These are phyloP conservation scores for Penicillium turbatum DNA, from an alignment of 495 filamentous ascomycete species.

Conservation along the genomic window DNA sequence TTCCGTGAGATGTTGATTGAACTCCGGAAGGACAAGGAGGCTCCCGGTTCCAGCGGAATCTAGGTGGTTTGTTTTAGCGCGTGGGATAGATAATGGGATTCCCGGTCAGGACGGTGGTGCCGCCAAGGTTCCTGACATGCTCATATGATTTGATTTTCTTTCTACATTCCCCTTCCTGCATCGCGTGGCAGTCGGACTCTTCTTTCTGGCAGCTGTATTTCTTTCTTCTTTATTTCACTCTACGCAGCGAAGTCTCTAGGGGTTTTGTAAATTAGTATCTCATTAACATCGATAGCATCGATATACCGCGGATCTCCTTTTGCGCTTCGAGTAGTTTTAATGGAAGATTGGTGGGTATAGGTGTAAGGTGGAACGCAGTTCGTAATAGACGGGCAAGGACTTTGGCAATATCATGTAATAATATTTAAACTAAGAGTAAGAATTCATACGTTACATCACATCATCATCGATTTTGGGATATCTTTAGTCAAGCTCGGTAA, in stretches of 20 bases:
- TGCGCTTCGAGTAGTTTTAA: background rate
- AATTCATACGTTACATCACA: slow-evolving; percentile 13
- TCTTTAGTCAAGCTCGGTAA: slow-evolving; percentile 41
- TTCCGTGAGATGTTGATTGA: slow-evolving; percentile 89
- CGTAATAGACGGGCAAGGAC: no score
- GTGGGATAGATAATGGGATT: background rate
- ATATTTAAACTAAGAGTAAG: background rate
- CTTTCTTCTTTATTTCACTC: slow-evolving; percentile 27
- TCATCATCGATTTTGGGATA: slow-evolving; percentile 6
- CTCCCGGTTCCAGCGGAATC: slow-evolving; percentile 64
- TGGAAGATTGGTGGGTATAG: background rate
- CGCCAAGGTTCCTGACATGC: background rate
- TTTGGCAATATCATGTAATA: background rate
- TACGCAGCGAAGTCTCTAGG: slow-evolving; percentile 28
- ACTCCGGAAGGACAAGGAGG: slow-evolving; percentile 90
- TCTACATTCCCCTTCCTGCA: slow-evolving; percentile 15
- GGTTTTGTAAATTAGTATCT: slow-evolving; percentile 31
- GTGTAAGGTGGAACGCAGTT: no score
- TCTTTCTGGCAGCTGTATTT: slow-evolving; percentile 21
- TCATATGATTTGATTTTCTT: slow-evolving; percentile 5
- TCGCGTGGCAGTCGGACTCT: slow-evolving; percentile 11
- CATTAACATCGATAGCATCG: slow-evolving; percentile 24
- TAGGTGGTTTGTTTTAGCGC: slow-evolving; percentile 19
- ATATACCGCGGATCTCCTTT: slow-evolving; percentile 21
- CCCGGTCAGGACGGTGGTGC: slow-evolving; percentile 3